Conservation (phyloP, 2,329 filamentous ascomycete species). For the Trichoderma asperellum region DNA sequence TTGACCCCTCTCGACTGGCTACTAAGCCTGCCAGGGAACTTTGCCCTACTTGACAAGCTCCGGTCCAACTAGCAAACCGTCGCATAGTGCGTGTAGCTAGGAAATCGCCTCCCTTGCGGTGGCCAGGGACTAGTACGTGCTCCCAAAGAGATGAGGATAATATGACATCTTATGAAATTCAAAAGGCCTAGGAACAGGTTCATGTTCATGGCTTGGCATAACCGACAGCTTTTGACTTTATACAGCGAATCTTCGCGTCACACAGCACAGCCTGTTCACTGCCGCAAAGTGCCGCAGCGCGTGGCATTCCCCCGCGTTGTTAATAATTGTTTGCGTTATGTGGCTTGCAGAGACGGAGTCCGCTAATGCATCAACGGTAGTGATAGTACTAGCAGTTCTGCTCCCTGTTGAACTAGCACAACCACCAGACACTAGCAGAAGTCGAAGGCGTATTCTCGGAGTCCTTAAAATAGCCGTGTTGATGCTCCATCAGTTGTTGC, state of each 20-base stretch:
- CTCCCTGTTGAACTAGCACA: background rate
- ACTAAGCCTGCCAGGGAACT: background rate
- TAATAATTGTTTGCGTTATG: background rate
- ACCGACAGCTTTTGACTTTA: background rate
- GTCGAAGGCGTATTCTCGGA: background rate
- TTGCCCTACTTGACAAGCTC: conserved; percentile 1
- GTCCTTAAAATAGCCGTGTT: conserved; percentile 15
- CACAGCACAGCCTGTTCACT: background rate
- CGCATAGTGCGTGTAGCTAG: background rate
- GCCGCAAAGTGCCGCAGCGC: background rate
- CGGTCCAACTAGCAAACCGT: background rate
- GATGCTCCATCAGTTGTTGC: background rate
- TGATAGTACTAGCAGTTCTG: background rate
- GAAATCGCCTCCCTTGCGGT: background rate
- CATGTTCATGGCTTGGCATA: background rate
- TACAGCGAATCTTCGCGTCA: background rate
- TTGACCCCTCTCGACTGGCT: conserved; percentile 15
- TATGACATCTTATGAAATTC: background rate
- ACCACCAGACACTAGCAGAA: background rate
- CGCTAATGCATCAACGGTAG: conserved; percentile 24
- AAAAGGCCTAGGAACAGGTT: background rate
- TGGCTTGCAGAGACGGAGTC: conserved; percentile 27
- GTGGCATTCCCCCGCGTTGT: conserved; percentile 10
- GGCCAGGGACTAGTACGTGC: background rate
- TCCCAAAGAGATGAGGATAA: background rate